Percentiles rank a stretch among this genome's conserved stretches.
Evolutionary conservation across 148 eudicot species (phyloP).

Genomic region (Amaranthus hypochondriacus): DNA sequence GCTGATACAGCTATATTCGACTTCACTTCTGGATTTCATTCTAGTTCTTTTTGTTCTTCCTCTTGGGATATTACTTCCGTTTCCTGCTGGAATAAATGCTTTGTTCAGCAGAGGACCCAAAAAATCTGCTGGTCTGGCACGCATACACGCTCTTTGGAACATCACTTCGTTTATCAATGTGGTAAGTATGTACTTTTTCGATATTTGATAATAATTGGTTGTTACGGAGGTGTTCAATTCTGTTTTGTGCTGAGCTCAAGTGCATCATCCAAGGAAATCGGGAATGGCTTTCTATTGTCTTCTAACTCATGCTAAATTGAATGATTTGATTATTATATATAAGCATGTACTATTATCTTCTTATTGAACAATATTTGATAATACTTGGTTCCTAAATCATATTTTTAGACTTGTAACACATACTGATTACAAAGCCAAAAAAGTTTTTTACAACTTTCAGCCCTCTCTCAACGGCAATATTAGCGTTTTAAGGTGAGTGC

Average conservation of each 20-base stretch:
- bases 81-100: conserved; percentile 91
- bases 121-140: conserved; percentile 79
- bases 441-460: no score
- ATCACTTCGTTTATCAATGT: conserved; percentile 77
- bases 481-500: no score
- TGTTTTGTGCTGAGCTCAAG: background rate
- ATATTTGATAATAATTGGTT: background rate
- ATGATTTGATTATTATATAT: background rate
- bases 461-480: no score
- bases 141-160: conserved; percentile 94
- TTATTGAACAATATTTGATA: conserved; percentile 1
- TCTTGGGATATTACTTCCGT: conserved; percentile 81
- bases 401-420: no score
- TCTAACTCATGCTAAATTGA: background rate
- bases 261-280: background rate
- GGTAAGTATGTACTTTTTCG: conserved; percentile 42
- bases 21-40: conserved; percentile 61
- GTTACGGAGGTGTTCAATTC: background rate
- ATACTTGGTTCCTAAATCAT: background rate
- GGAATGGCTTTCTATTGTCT: background rate
- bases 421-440: no score
- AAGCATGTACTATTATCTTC: background rate
- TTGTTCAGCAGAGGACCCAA: conserved; percentile 80
- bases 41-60: conserved; percentile 76
- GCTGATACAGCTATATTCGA: conserved; percentile 84